Percentiles rank a stretch among this genome's conserved stretches.
phyloP scores from a whole-genome alignment of 176 grass and related monocot species.

The Phyllostachys edulis region DNA sequence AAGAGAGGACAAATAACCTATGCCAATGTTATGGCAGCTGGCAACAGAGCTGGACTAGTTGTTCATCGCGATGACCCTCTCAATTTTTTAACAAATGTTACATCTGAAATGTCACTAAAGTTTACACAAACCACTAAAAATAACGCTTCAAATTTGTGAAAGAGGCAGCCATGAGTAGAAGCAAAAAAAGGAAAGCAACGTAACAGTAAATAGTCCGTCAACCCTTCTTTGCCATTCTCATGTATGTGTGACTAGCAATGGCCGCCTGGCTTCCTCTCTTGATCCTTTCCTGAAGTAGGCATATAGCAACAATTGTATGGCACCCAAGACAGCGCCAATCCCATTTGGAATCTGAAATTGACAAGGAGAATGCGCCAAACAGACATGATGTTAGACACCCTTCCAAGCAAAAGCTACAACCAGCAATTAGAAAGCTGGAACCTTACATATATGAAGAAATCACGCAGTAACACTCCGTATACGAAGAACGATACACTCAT shows the following conservation, averaged over 20 bases:
- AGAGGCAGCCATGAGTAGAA: background rate
- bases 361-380: slow-evolving; percentile 18
- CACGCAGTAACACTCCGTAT: slow-evolving; percentile 69
- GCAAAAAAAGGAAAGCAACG: background rate
- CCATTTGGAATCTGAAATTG: slow-evolving; percentile 82
- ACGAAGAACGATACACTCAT: slow-evolving; percentile 89
- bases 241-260: slow-evolving; percentile 57
- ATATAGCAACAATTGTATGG: slow-evolving; percentile 70
- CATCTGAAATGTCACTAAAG: background rate
- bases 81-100: background rate
- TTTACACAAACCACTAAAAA: background rate
- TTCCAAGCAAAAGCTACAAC: slow-evolving; percentile 24
- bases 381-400: background rate
- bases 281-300: slow-evolving; percentile 69
- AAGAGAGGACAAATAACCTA: background rate
- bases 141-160: background rate
- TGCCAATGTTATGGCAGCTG: background rate
- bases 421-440: background rate
- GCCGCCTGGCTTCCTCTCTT: slow-evolving; percentile 36
- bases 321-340: slow-evolving; percentile 74
- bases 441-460: slow-evolving; percentile 98
- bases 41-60: background rate
- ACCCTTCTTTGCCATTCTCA: slow-evolving; percentile 31
- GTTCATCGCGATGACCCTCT: background rate
- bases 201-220: background rate